Base-by-base conservation (phyloP, 768 basidiomycete genomes). In the Hydnomerulius pinastri region DNA sequence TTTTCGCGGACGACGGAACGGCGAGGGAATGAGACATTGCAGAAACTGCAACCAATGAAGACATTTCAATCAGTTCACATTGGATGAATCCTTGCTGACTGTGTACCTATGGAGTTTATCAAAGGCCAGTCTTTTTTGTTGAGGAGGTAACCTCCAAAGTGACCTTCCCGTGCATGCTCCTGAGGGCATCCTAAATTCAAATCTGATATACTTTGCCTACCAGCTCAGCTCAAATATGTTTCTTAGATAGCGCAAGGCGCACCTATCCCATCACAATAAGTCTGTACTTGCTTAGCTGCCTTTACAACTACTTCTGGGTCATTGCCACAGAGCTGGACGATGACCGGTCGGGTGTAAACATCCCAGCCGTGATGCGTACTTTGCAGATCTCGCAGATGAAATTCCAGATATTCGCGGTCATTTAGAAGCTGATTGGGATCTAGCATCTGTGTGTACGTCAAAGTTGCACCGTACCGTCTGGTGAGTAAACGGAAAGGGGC, bases 121-220 rank as follows among this genome's bases (percentile, higher is more conserved):
- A 85, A 59, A 2, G 82, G 80, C 87, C 89, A 87, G 53, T 90
- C 87, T 57, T 79, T 81, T 59, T 83, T 81, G 18, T 76, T 77
- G 12, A 90, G 75, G n/a, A 92, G 73, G 61, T 90, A 92, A 15
- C 83, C 87, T 3, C 89, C 90, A 59, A 77, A 87, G 58, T 85
- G 87, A 9, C 75, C 81, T 33, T 84, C 78, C 30, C 75, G 73
- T 11, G 89, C 87, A 21, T 77, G 73, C 45, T 85, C 80, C 58
- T 87, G 87, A 20, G 90, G 90, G 63, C 90, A 92, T 13, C 90
- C 90, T 10, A 91, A 77, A 64, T 92, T 92, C 45, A 91, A 62
- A 71, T 91, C 90, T 92, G 55, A 25, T 28, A 21, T 21, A 13
- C 53, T 64, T 59, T 36, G 55, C 38, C 54, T 21, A 17, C 38